Evolutionary conservation across 768 basidiomycete species (phyloP).

Genomic region (Vararia minispora): DNA sequence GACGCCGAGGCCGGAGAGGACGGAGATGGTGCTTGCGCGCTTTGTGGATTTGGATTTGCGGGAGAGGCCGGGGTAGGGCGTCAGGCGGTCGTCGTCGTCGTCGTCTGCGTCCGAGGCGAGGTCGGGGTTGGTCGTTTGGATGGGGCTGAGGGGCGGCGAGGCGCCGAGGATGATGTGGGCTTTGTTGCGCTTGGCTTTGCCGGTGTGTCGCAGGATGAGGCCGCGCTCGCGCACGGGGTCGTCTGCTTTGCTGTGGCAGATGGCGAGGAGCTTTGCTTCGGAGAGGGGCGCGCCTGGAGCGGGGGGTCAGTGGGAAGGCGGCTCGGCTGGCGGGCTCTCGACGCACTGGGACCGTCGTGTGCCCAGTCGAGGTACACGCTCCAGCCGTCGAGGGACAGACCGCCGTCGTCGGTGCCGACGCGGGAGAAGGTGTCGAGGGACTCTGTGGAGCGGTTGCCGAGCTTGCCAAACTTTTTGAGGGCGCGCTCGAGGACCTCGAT

Average conservation of each 20-base stretch:
- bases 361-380: constrained; percentile 65
- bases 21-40: constrained; percentile 88
- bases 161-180: constrained; percentile 37
- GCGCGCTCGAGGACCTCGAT: constrained; percentile 83
- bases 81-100: constrained; percentile 21
- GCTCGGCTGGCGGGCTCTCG: too few species aligned
- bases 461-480: constrained; percentile 81
- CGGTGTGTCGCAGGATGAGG: constrained; percentile 55
- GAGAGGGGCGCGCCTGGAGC: constrained; percentile 58
- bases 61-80: neutral
- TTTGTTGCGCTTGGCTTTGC: constrained; percentile 30
- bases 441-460: constrained; percentile 31
- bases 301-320: too few species aligned
- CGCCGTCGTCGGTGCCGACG: constrained; percentile 61
- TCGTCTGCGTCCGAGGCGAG: constrained; percentile 24
- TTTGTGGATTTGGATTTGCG: constrained; percentile 49
- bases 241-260: constrained; percentile 75
- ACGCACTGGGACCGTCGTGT: constrained; percentile 39
- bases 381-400: constrained; percentile 82
- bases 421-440: constrained; percentile 34
- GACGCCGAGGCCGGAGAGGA: constrained; percentile 89
- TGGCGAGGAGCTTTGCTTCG: constrained; percentile 67
- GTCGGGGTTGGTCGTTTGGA: too few species aligned
- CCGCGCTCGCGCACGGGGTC: constrained; percentile 74
- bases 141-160: constrained; percentile 14